Evolutionary conservation across 2,329 filamentous ascomycete genomes (phyloP).

Genomic region (Aspergillus tanneri): DNA sequence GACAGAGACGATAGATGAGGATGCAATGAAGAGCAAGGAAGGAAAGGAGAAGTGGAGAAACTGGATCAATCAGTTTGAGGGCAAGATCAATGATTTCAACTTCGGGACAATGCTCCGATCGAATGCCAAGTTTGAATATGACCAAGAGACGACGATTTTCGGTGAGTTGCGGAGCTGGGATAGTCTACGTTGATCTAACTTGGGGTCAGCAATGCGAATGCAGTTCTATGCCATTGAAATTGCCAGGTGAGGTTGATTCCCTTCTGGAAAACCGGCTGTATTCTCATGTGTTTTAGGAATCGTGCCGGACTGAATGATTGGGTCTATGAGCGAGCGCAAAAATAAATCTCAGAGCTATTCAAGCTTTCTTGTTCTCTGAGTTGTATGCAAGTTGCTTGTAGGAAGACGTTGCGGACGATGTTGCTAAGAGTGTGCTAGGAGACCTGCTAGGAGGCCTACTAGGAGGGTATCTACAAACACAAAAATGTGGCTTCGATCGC

Average conservation of each 20-base stretch:
- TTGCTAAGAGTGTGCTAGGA: background rate
- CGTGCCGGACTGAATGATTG: conserved; percentile 89
- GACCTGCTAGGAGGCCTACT: background rate
- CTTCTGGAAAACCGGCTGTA: background rate
- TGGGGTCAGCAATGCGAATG: conserved; percentile 64
- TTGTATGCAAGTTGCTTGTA: background rate
- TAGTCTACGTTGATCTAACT: background rate
- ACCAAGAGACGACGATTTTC: conserved; percentile 86
- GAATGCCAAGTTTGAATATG: conserved; percentile 79
- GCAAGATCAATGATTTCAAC: conserved; percentile 95
- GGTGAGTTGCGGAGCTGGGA: conserved; percentile 54
- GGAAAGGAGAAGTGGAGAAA: conserved; percentile 94
- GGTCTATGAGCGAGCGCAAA: conserved; percentile 78
- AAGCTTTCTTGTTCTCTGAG: conserved; percentile 12
- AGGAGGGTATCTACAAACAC: background rate
- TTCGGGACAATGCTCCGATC: conserved; percentile 91
- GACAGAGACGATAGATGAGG: conserved; percentile 75
- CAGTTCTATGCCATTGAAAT: conserved; percentile 81
- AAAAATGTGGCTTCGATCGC: background rate
- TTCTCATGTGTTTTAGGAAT: conserved; percentile 57
- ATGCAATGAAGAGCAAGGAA: conserved; percentile 94
- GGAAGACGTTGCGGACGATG: background rate
- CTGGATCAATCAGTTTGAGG: conserved; percentile 92
- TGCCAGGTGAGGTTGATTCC: conserved; percentile 54
- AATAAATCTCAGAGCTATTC: conserved; percentile 42